phyloP scores from a whole-genome alignment of 2,329 filamentous ascomycete species.

The Colletotrichum plurivorum region DNA sequence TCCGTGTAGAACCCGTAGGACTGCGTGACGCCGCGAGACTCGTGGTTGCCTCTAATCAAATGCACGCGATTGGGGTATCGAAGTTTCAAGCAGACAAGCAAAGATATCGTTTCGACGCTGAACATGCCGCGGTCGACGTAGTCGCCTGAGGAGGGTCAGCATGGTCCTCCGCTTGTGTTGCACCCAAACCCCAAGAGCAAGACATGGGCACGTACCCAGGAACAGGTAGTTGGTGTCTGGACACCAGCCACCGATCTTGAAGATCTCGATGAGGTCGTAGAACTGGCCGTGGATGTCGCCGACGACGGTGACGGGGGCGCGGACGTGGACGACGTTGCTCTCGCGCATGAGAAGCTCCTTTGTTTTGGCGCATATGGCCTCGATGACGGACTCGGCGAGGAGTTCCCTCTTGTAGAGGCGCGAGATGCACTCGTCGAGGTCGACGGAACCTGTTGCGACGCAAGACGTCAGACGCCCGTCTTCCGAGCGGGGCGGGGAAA shows the following conservation, averaged over 20 bases:
- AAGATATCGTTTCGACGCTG: slow-evolving; percentile 97
- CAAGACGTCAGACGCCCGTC: slow-evolving; percentile 12
- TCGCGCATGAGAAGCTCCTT: slow-evolving; percentile 99
- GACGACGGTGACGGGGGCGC: slow-evolving; percentile 95
- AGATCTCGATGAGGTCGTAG: slow-evolving; percentile 99
- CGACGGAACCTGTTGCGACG: slow-evolving; percentile 81
- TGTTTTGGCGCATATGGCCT: slow-evolving; percentile 99
- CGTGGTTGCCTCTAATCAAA: slow-evolving; percentile 97
- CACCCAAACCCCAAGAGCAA: slow-evolving; percentile 14
- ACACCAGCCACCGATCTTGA: slow-evolving; percentile 97
- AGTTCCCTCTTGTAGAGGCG: slow-evolving; percentile 97
- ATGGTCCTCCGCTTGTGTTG: not conserved
- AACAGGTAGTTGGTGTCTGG: slow-evolving; percentile 99
- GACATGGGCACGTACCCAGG: slow-evolving; percentile 72
- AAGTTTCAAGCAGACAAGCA: slow-evolving; percentile 96
- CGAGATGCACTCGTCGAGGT: slow-evolving; percentile 98
- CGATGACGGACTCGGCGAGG: slow-evolving; percentile 96
- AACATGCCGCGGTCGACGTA: slow-evolving; percentile 99
- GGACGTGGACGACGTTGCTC: slow-evolving; percentile 99
- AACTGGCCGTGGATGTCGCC: slow-evolving; percentile 99
- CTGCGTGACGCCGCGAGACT: slow-evolving; percentile 96
- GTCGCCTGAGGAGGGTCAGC: slow-evolving; percentile 73
- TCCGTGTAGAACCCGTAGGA: slow-evolving; percentile 99
- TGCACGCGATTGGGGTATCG: slow-evolving; percentile 97
- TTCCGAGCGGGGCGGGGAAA: not conserved